Conservation (phyloP, 495 filamentous ascomycete genomes). For the Podospora didyma region DNA sequence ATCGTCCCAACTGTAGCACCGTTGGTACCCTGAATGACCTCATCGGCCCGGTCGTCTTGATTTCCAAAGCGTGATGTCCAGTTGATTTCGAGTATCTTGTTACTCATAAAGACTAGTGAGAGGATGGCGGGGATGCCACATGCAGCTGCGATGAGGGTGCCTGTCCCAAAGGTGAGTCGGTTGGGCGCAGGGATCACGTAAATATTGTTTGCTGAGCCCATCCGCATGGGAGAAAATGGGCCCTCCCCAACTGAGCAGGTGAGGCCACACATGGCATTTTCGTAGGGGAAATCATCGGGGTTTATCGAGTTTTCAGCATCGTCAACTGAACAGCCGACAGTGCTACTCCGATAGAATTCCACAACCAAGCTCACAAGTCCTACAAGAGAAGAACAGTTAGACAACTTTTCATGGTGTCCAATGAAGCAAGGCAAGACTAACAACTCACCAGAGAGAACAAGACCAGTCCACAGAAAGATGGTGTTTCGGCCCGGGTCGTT, state of each 20-base stretch:
- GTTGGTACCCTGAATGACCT: constrained; percentile 50
- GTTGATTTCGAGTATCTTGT: constrained; percentile 56
- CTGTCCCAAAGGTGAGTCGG: constrained; percentile 48
- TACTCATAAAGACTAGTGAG: constrained; percentile 53
- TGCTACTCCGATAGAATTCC: constrained; percentile 51
- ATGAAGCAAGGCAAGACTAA: too few relatives aligned
- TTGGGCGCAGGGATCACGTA: constrained; percentile 52
- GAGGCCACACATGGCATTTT: constrained; percentile 33
- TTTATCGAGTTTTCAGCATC: constrained; percentile 1
- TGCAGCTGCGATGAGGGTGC: constrained; percentile 52
- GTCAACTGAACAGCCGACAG: constrained; percentile 37
- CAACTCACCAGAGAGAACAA: constrained; percentile 51
- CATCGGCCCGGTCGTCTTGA: constrained; percentile 25
- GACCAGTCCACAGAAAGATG: constrained; percentile 57
- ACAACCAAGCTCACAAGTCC: constrained; percentile 54
- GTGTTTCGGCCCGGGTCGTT: constrained; percentile 55
- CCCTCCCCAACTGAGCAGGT: constrained; percentile 35
- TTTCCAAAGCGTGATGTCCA: constrained; percentile 38
- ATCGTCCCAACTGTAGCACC: constrained; percentile 48
- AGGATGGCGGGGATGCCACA: constrained; percentile 58
- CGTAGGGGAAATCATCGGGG: constrained; percentile 34
- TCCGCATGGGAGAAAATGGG: constrained; percentile 47
- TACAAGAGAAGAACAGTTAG: constrained; percentile 9
- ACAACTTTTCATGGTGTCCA: too few relatives aligned
- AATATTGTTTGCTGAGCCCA: constrained; percentile 47